Evolutionary conservation across 352 stramenopile genomes (phyloP).

Genomic region (Phytophthora sp.): DNA sequence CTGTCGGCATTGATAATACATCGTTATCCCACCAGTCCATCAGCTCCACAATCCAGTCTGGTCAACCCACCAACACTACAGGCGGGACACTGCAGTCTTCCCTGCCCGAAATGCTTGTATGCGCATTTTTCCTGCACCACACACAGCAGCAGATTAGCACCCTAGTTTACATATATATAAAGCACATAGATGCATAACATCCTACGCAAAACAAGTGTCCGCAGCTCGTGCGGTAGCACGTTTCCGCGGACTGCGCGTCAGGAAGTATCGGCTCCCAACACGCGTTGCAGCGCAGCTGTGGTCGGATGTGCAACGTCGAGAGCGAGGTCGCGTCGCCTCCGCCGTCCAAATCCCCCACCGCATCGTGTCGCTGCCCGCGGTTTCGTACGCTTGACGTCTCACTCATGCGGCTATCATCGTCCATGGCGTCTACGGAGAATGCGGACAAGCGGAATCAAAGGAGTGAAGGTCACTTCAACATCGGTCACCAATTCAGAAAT

Average conservation of each 20-base stretch:
- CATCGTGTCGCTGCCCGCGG: slow-evolving; percentile 36
- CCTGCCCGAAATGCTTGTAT: slow-evolving; percentile 81
- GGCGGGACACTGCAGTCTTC: slow-evolving; percentile 64
- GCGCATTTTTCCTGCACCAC: slow-evolving; percentile 80
- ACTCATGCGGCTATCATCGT: slow-evolving; percentile 73
- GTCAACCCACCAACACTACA: slow-evolving; percentile 52
- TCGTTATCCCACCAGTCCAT: background rate
- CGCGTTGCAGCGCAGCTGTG: slow-evolving; percentile 75
- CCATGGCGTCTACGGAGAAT: slow-evolving; percentile 44
- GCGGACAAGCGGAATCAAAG: slow-evolving; percentile 16
- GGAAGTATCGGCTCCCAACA: slow-evolving; percentile 78
- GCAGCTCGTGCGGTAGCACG: slow-evolving; percentile 79
- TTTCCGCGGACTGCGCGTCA: slow-evolving; percentile 70
- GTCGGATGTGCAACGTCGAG: slow-evolving; percentile 44
- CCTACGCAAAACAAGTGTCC: slow-evolving; percentile 78
- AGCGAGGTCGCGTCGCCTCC: slow-evolving; percentile 20
- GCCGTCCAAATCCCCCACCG: slow-evolving; percentile 61
- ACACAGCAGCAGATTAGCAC: background rate
- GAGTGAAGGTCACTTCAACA: slow-evolving; percentile 68
- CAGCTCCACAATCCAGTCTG: background rate
- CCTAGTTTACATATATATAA: background rate
- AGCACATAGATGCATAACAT: background rate
- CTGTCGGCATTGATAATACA: slow-evolving; percentile 22
- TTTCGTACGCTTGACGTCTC: slow-evolving; percentile 73
- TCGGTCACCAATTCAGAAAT: slow-evolving; percentile 32